Conservation (phyloP, 192 early-diverging fungal genomes). For the Chytriomyces confervae region DNA sequence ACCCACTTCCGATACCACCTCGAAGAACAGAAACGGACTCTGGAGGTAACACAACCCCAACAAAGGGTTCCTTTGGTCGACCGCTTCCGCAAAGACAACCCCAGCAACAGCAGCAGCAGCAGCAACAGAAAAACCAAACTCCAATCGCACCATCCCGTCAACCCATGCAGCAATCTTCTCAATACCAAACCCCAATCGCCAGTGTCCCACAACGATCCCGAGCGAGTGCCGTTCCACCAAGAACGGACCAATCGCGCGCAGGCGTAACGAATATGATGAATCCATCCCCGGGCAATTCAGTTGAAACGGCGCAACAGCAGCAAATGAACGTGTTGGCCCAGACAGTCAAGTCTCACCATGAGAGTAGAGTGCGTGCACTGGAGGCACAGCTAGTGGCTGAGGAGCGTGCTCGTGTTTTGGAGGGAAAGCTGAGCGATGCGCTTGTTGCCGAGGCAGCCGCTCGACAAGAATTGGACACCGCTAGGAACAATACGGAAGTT, state of each 20-base stretch:
- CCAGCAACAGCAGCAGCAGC: too few relatives aligned
- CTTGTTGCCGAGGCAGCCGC: background rate
- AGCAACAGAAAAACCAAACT: background rate
- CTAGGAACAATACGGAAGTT: background rate
- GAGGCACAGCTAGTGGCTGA: slow-evolving; percentile 5
- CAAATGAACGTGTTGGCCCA: slow-evolving; percentile 12
- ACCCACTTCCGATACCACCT: background rate
- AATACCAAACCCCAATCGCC: background rate
- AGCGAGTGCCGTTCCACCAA: background rate
- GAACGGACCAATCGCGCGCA: background rate
- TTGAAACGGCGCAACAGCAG: background rate
- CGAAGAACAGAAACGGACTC: background rate
- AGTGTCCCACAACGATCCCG: background rate
- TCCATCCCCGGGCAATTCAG: background rate
- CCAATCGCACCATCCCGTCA: background rate
- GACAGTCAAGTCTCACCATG: slow-evolving; percentile 12
- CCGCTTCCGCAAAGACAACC: background rate
- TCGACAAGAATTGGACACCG: background rate
- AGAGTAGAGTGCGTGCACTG: background rate
- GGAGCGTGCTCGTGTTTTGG: background rate
- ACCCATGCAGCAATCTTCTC: background rate
- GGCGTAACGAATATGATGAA: background rate
- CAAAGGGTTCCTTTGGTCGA: background rate
- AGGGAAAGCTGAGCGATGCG: background rate
- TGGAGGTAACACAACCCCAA: background rate